Base-by-base conservation (phyloP, 2,329 filamentous ascomycete genomes). In the Nannizziopsis barbatae region DNA sequence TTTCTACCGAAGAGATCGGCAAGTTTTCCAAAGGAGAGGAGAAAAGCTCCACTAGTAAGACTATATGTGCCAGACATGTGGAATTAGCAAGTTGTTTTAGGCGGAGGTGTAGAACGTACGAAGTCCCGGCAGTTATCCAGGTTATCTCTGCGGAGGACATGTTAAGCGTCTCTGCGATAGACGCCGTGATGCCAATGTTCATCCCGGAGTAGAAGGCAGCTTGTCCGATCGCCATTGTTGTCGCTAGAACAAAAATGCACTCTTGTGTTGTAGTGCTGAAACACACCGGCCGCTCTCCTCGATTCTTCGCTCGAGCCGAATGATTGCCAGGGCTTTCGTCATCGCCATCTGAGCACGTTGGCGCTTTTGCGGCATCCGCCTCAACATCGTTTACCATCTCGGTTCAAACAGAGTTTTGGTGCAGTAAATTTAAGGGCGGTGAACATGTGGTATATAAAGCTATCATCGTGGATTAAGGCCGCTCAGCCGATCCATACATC, bases 201-300 rank as follows among this genome's bases (percentile, higher is more conserved):
- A 47, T 33, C 22, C 44, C 46, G 12, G 32, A 37, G 32, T 35
- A 66, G 55, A 84, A 79, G 3, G 75, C 74, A 8, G 72, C 73
- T 57, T 80, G 79, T 2, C 76, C 79, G 39, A 83, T 80, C 1
- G 80, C 79, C 67, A 83, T 77, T 1, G 81, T 84, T 8, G 79
- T 77, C 35, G 79, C 80, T 14, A 80, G 60, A 12, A 84, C 76
- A 57, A 84, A 84, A 2, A 80, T 65, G 33, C 77, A 70, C 66
- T 84, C 81, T 56, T 83, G 76, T 1, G 76, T 48, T 0, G 78
- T 81, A 37, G 71, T 80, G 37, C 64, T 72, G 69, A 85, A 84
- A 63, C 76, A 81, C 6, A 15, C 46, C 18, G 46, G 46, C 18
- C 46, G 46, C 18, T 37, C 42, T 8, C 42, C 42, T 32, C 37